A percentile compares a stretch with the other conserved stretches of the same genome.
Evolutionary conservation across 169 alveolate species (phyloP).

Genomic region (Perkinsus marinus): DNA sequence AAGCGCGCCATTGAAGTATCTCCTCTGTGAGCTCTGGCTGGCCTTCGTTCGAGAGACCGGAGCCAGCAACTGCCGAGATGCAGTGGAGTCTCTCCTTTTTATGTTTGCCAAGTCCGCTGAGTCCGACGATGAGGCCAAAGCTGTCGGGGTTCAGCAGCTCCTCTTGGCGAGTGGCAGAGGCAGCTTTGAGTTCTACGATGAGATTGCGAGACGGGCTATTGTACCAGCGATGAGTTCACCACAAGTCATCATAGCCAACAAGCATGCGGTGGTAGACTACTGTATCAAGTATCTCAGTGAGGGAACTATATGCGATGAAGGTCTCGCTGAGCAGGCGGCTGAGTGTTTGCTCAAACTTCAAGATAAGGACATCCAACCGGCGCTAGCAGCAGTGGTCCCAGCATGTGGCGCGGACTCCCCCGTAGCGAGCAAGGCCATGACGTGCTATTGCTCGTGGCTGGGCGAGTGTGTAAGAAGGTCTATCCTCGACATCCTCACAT

Average conservation of each 20-base stretch:
- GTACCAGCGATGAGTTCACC: not conserved
- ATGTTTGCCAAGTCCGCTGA: not conserved
- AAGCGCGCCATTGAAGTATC: not conserved
- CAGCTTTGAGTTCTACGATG: not conserved
- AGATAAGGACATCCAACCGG: not conserved
- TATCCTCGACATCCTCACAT: not conserved
- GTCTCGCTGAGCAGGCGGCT: not conserved
- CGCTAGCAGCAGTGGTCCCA: not conserved
- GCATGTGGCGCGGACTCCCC: not conserved
- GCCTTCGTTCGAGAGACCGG: not conserved
- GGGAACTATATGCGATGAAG: not conserved
- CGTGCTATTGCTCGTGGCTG: not conserved
- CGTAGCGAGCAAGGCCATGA: not conserved
- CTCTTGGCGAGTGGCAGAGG: not conserved
- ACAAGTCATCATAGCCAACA: not conserved
- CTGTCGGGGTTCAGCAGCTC: not conserved
- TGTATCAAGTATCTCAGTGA: not conserved
- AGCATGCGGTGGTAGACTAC: not conserved
- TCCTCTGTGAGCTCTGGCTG: not conserved
- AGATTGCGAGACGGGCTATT: not conserved
- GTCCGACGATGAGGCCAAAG: not conserved
- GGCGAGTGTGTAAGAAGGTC: not conserved
- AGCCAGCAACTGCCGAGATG: not conserved
- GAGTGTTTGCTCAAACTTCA: not conserved
- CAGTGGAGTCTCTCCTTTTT: not conserved